phyloP scores from a whole-genome alignment of 768 basidiomycete genomes.

The Termitomyces eurrhizus region DNA sequence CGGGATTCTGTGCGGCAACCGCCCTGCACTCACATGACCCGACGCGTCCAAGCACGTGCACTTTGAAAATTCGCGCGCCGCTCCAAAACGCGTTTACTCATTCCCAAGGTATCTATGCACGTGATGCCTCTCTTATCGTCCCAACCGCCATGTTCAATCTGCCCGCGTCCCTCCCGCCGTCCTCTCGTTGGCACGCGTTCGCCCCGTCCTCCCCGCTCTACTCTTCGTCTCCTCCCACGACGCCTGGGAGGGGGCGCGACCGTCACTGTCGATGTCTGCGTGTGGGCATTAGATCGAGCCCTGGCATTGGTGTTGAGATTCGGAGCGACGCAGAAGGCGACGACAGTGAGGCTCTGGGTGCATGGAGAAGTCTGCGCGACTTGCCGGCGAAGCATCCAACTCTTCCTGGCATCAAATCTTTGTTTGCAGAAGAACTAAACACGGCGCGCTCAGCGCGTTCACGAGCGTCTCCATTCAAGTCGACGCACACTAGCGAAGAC shows the following conservation, averaged over 20 bases:
- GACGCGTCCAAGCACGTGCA: slow-evolving; percentile 29
- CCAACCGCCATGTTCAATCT: slow-evolving; percentile 36
- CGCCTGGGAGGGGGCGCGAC: slow-evolving; percentile 26
- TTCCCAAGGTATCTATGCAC: slow-evolving; percentile 23
- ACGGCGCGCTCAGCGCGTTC: slow-evolving; percentile 21
- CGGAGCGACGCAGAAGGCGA: slow-evolving; percentile 10
- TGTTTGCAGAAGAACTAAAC: slow-evolving; percentile 23
- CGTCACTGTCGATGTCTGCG: neutral
- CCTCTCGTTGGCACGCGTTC: slow-evolving; percentile 19
- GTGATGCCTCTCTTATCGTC: slow-evolving; percentile 44
- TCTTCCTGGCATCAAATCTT: slow-evolving; percentile 25
- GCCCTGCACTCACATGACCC: slow-evolving; percentile 23
- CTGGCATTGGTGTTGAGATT: slow-evolving; percentile 24
- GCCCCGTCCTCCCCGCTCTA: slow-evolving; percentile 30
- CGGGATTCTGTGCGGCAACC: no score
- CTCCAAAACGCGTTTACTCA: slow-evolving; percentile 40
- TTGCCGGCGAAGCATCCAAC: slow-evolving; percentile 22
- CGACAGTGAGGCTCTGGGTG: neutral
- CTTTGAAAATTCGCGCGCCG: slow-evolving; percentile 27
- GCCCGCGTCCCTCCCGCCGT: slow-evolving; percentile 18
- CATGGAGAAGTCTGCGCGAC: neutral
- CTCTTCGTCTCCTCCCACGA: slow-evolving; percentile 38
- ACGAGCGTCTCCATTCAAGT: no score
- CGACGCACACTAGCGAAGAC: slow-evolving; percentile 21
- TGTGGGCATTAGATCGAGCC: slow-evolving; percentile 34